These are phyloP conservation scores for Trypanosoma grayi DNA, from an alignment of 208 protist species.

Conservation along the genomic window DNA sequence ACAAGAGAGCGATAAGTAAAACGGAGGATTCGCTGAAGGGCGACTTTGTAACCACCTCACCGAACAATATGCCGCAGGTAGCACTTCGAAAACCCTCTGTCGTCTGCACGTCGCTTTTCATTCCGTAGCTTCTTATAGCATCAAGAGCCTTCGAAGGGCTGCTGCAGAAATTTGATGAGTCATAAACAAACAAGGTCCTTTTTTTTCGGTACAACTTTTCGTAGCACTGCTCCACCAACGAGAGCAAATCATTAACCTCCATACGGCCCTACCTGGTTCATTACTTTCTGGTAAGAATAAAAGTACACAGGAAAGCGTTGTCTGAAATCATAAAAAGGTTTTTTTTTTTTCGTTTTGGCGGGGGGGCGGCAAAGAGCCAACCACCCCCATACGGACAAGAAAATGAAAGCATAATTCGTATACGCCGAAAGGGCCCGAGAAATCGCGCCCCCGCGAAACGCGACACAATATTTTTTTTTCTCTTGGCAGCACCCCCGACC, in stretches of 20 bases:
- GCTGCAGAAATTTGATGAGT: neutral
- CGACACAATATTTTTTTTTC: too few species aligned
- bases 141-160: neutral
- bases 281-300: too few species aligned
- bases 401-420: too few species aligned
- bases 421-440: too few species aligned
- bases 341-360: too few species aligned
- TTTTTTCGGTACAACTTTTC: slow-evolving; percentile 1
- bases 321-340: too few species aligned
- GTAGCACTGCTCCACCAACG: slow-evolving; percentile 15
- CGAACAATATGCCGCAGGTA: neutral
- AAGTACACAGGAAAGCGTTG: too few species aligned
- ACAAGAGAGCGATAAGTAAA: slow-evolving; percentile 3
- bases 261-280: neutral
- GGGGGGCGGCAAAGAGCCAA: too few species aligned
- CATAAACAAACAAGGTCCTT: slow-evolving; percentile 4
- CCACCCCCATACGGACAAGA: too few species aligned
- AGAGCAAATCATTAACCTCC: slow-evolving; percentile 1
- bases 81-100: neutral
- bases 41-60: neutral
- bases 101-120: neutral
- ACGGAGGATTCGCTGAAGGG: neutral
- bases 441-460: too few species aligned
- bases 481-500: too few species aligned
- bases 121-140: neutral